Percentiles rank a stretch among this genome's conserved stretches.
phyloP scores from a whole-genome alignment of 768 basidiomycete genomes.

The Tulasnella calospora region DNA sequence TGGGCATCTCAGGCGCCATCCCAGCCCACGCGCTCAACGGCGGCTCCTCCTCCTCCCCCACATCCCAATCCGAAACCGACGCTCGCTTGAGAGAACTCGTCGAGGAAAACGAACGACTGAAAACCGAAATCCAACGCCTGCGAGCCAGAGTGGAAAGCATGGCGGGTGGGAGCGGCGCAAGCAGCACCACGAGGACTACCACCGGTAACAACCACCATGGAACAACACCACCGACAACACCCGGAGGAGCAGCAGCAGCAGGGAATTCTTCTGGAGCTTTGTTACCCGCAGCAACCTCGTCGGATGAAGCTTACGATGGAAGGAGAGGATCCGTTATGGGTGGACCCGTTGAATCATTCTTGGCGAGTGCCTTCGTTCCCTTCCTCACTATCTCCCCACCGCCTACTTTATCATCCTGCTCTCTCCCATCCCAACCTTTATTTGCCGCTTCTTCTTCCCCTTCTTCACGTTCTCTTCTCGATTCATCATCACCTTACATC shows the following conservation, averaged over 20 bases:
- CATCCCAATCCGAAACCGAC: neutral
- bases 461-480: neutral
- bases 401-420: neutral
- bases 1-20: conserved; percentile 61
- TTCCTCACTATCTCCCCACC: conserved; percentile 20
- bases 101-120: conserved; percentile 66
- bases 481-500: no score
- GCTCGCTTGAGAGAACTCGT: conserved; percentile 52
- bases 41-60: neutral
- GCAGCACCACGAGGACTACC: neutral
- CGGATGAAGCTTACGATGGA: conserved; percentile 6
- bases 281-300: neutral
- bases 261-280: neutral
- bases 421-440: neutral
- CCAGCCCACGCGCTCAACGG: conserved; percentile 43
- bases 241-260: no score
- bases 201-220: neutral
- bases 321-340: conserved; percentile 19
- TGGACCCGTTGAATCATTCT: conserved; percentile 50
- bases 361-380: conserved; percentile 66
- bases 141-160: neutral
- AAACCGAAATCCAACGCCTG: conserved; percentile 53
- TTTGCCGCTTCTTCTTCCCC: neutral
- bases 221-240: conserved; percentile 48
- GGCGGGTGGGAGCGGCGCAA: neutral